phyloP scores from a whole-genome alignment of 2,329 filamentous ascomycete genomes.

The Trichoderma endophyticum region DNA sequence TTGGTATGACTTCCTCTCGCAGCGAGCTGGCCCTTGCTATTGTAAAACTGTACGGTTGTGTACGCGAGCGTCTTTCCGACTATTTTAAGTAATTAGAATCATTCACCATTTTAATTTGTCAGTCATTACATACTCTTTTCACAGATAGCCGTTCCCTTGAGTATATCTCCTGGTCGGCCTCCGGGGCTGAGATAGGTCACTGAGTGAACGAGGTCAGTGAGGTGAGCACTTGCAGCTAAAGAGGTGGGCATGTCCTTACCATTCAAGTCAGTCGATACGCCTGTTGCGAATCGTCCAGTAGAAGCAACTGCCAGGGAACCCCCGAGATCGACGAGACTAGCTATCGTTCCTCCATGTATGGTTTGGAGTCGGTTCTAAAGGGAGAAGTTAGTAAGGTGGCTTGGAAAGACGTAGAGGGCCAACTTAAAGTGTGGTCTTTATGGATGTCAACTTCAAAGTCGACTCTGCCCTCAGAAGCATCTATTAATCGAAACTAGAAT shows the following conservation, averaged over 20 bases:
- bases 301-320: constrained; percentile 65
- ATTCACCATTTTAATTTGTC: not conserved
- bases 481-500: constrained; percentile 61
- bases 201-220: constrained; percentile 28
- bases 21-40: constrained; percentile 56
- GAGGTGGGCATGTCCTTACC: constrained; percentile 36
- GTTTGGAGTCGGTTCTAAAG: constrained; percentile 70
- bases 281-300: constrained; percentile 59
- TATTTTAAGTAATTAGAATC: constrained; percentile 29
- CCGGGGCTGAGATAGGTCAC: constrained; percentile 62
- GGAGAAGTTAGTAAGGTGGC: not conserved
- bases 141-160: constrained; percentile 56
- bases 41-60: constrained; percentile 58
- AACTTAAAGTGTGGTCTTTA: constrained; percentile 67
- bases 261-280: constrained; percentile 64
- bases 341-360: constrained; percentile 75
- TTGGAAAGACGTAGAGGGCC: not conserved
- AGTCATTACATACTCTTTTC: constrained; percentile 53
- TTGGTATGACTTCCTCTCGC: constrained; percentile 65
- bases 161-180: constrained; percentile 53
- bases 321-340: constrained; percentile 68
- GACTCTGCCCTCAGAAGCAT: constrained; percentile 63
- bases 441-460: constrained; percentile 74
- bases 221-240: not conserved
- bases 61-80: constrained; percentile 64